These are phyloP conservation scores for Colletotrichum aenigma DNA, from an alignment of 2,329 filamentous ascomycete genomes.

Conservation along the genomic window DNA sequence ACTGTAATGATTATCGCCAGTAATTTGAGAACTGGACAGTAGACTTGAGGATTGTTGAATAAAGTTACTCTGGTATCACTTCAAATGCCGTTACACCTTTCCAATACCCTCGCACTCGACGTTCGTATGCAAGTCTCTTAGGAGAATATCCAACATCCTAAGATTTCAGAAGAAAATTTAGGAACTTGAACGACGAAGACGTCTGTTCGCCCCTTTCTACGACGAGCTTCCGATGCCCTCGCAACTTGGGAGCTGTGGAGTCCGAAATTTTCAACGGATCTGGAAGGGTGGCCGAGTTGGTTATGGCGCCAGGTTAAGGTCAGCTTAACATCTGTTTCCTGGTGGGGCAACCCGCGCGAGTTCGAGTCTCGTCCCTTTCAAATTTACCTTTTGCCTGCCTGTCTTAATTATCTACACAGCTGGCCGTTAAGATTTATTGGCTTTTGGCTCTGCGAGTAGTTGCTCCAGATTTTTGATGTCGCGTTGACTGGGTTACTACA, in stretches of 20 bases:
- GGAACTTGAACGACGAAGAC: not conserved
- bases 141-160: not conserved
- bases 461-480: not conserved
- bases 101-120: not conserved
- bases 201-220: not conserved
- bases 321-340: not conserved
- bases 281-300: not conserved
- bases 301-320: not conserved
- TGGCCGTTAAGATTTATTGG: not conserved
- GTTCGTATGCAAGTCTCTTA: not conserved
- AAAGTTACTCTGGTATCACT: not conserved
- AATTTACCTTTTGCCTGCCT: not conserved
- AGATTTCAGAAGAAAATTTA: not conserved
- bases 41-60: not conserved
- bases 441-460: not conserved
- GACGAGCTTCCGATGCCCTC: not conserved
- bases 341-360: not conserved
- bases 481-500: not conserved
- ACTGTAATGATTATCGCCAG: not conserved
- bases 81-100: not conserved
- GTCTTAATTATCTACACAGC: not conserved
- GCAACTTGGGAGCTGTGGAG: not conserved
- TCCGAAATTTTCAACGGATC: rapidly evolving
- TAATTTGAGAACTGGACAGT: not conserved
- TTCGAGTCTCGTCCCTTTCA: not conserved